phyloP scores from a whole-genome alignment of 768 basidiomycete genomes.

The Auricularia sp. region DNA sequence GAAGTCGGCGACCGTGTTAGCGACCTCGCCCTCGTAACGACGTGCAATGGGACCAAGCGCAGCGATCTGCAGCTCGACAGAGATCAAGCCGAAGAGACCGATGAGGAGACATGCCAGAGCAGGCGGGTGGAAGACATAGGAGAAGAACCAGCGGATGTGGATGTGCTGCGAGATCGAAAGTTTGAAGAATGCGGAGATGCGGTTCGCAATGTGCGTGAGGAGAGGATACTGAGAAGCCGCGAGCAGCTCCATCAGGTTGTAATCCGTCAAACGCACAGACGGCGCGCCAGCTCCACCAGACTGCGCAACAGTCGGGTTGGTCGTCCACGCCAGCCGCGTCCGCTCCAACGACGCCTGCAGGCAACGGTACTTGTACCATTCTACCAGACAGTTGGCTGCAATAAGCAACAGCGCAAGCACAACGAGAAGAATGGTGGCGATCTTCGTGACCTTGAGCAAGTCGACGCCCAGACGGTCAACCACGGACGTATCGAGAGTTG shows the following conservation, averaged over 20 bases:
- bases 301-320: slow-evolving; percentile 56
- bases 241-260: slow-evolving; percentile 70
- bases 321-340: slow-evolving; percentile 67
- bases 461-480: slow-evolving; percentile 78
- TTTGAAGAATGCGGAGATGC: slow-evolving; percentile 37
- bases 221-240: slow-evolving; percentile 63
- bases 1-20: slow-evolving; percentile 52
- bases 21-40: slow-evolving; percentile 54
- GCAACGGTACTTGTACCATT: slow-evolving; percentile 83
- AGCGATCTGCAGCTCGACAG: slow-evolving; percentile 77
- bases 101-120: slow-evolving; percentile 87
- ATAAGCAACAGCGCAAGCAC: slow-evolving; percentile 63
- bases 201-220: slow-evolving; percentile 52
- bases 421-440: slow-evolving; percentile 67
- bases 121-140: slow-evolving; percentile 86
- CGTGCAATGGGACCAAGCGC: slow-evolving; percentile 64
- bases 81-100: slow-evolving; percentile 81
- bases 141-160: slow-evolving; percentile 77
- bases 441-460: slow-evolving; percentile 68
- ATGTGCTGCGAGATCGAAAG: slow-evolving; percentile 51
- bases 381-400: slow-evolving; percentile 60
- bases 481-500: slow-evolving; percentile 66
- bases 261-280: slow-evolving; percentile 51
- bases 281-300: slow-evolving; percentile 26
- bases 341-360: slow-evolving; percentile 54